A percentile compares a stretch with the other conserved stretches of the same genome.
Conservation (phyloP, 257 asterid species). For the Solanum boliviense region DNA sequence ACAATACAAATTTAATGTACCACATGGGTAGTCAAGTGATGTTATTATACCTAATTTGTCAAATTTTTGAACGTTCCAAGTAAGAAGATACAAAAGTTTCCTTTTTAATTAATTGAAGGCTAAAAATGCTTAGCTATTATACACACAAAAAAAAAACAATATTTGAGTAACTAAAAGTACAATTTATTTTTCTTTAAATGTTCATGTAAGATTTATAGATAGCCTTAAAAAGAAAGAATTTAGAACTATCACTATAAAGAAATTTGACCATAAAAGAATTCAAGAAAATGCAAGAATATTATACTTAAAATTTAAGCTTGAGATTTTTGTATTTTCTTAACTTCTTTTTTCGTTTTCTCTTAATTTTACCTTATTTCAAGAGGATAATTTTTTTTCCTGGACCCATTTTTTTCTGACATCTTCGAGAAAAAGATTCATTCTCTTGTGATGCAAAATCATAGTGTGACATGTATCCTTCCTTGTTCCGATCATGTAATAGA, state of each 20-base stretch:
- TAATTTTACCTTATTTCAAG: not conserved
- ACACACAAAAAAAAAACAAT: not conserved
- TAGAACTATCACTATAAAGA: not conserved
- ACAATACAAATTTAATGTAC: no score
- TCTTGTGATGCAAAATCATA: no score
- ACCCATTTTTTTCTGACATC: no score
- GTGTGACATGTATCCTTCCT: no score
- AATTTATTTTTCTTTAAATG: not conserved
- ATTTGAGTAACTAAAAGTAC: not conserved
- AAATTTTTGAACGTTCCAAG: no score
- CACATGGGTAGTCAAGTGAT: no score
- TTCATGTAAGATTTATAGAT: not conserved
- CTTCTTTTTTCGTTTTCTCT: no score
- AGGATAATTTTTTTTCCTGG: not conserved
- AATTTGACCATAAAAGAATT: not conserved
- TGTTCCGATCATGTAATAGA: no score
- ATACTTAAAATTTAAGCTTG: not conserved
- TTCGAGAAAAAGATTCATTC: no score
- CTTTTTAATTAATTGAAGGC: not conserved
- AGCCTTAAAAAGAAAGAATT: not conserved
- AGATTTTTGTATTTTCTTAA: not conserved
- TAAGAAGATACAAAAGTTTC: not conserved
- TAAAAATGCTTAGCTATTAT: not conserved
- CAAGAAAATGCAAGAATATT: not conserved
- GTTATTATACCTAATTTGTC: no score